Evolutionary conservation across 805 yeast species (phyloP).

Genomic region (Starmerella roubikii): DNA sequence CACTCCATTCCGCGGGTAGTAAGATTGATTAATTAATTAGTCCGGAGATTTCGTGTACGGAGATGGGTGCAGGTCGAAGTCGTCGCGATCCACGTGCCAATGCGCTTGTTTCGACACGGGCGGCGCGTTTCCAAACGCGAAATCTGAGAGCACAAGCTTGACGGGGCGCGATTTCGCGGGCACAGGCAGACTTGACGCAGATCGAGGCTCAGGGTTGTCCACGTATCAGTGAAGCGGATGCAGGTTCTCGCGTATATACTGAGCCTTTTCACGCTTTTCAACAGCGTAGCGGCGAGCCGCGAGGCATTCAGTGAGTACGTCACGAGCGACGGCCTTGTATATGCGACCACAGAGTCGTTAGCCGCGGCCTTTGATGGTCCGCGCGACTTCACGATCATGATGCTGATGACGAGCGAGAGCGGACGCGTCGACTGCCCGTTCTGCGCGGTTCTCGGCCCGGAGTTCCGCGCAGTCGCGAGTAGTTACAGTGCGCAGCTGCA

Average conservation of each 20-base stretch:
- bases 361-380: slow-evolving; percentile 36
- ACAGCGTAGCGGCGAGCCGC: neutral
- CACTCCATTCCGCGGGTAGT: no score
- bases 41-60: no score
- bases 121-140: no score
- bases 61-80: no score
- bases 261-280: neutral
- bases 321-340: slow-evolving; percentile 19
- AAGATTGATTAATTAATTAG: no score
- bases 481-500: slow-evolving; percentile 39
- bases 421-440: slow-evolving; percentile 62
- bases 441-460: slow-evolving; percentile 60
- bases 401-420: slow-evolving; percentile 60
- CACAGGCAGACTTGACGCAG: no score
- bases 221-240: neutral
- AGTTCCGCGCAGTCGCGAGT: slow-evolving; percentile 43
- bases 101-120: no score
- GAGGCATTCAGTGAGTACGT: slow-evolving; percentile 5
- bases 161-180: no score
- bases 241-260: neutral
- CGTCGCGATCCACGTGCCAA: no score
- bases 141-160: no score
- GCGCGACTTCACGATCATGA: slow-evolving; percentile 53
- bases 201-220: no score
- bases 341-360: slow-evolving; percentile 25